Base-by-base conservation (phyloP, 2,329 filamentous ascomycete genomes). In the Ophiocordyceps robertsii region DNA sequence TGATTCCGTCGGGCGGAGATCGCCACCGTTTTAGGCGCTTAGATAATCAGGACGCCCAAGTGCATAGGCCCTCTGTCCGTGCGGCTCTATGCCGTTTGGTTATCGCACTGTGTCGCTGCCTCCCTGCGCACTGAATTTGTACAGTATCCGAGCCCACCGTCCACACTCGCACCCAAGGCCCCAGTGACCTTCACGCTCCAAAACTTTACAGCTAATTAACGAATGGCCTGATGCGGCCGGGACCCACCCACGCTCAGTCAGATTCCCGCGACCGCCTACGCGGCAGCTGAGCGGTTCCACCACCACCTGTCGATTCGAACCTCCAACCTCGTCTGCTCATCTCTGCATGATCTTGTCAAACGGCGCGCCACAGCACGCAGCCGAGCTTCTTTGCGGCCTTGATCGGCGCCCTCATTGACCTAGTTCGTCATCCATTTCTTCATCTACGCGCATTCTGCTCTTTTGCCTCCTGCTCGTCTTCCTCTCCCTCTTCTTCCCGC, bases 391-490 rank as follows among this genome's bases (percentile, higher is more conserved):
- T 53, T 47, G 44, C 45, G 46, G 38, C 45, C 39, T 36, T 49
- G 46, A 45, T 48, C 49, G 50, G 51, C 49, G 51, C 51, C 51
- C 50, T 57, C 52, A 44, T 57, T 52, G 51, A 54, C 54, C 47
- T 48, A 61, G 60, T 63, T 61, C 56, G 60, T 63, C 45, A 24
- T 43, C 42, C 49, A 39, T 42, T 49, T 47, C 44, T 44, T 43
- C 44, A 30, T 29, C 29, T 9, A 27, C 24, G 24, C 24, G 6
- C 24, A 6, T 27, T 27, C 24, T 27, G 24, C 43, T 43, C 46
- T 49, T 43, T 39, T 38, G 41, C 44, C 40, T 44, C 24, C 17
- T 42, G 37, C 38, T 24, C 29, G 39, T 38, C 33, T 40, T 46
- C 43, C 38, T 40, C 46, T 37, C 46, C 42, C 40, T 41, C 45